phyloP scores from a whole-genome alignment of 2,329 filamentous ascomycete species.

The Leptographium wingfieldii region DNA sequence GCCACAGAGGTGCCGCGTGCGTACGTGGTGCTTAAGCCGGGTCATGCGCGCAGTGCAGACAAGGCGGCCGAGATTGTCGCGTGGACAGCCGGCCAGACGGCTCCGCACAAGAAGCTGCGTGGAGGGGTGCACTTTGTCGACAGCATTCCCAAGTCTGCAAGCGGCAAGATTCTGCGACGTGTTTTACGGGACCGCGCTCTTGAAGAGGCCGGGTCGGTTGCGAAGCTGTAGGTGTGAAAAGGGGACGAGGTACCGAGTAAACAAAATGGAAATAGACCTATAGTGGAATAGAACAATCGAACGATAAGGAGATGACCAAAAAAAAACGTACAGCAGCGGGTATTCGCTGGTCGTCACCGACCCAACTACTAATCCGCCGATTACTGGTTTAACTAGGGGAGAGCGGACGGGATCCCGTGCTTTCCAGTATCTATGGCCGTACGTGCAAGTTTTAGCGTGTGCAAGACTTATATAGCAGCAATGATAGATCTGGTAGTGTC shows the following conservation, averaged over 20 bases:
- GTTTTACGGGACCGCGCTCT: conserved; percentile 28
- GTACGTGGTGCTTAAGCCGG: conserved; percentile 41
- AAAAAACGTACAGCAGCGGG: not conserved
- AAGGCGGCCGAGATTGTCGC: conserved; percentile 26
- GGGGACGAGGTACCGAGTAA: no score
- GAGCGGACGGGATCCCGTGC: no score
- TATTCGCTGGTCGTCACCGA: not conserved
- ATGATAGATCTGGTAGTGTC: no score
- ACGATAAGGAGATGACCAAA: not conserved
- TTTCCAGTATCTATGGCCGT: no score
- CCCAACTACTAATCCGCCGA: no score
- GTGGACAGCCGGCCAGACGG: conserved; percentile 25
- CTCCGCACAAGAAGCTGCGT: conserved; percentile 50
- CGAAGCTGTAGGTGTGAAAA: conserved; percentile 22
- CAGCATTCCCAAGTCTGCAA: conserved; percentile 58
- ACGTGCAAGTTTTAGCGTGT: no score
- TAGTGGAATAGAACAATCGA: no score
- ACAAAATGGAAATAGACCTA: no score
- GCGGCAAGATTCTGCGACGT: conserved; percentile 34
- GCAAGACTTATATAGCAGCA: no score
- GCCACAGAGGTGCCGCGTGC: conserved; percentile 58
- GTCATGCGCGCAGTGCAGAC: conserved; percentile 16
- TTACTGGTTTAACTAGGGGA: no score
- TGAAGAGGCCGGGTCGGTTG: conserved; percentile 22
- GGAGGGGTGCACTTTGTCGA: conserved; percentile 60